phyloP scores from a whole-genome alignment of 805 yeast genomes.

The Kodamaea kakaduensis region DNA sequence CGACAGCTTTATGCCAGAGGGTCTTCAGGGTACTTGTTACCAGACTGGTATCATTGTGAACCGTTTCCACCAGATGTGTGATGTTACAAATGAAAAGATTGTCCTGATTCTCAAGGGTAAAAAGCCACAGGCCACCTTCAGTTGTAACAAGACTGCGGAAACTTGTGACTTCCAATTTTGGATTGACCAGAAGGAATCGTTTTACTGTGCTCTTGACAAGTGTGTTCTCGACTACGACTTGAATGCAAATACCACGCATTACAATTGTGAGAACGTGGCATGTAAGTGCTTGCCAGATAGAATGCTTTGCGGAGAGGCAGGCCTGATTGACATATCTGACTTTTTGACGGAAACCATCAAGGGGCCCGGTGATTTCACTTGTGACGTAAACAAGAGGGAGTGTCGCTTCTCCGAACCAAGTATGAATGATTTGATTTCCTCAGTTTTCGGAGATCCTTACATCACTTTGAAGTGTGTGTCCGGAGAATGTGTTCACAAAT shows the following conservation, averaged over 20 bases:
- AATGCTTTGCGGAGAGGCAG: conserved; percentile 90
- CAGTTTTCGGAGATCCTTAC: conserved; percentile 92
- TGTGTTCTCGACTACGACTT: conserved; percentile 71
- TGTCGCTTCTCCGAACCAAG: conserved; percentile 92
- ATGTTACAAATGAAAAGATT: conserved; percentile 87
- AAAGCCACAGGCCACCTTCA: conserved; percentile 87
- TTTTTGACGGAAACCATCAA: conserved; percentile 82
- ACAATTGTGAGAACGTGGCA: conserved; percentile 70
- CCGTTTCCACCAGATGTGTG: conserved; percentile 84
- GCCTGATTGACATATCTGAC: conserved; percentile 92
- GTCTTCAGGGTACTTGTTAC: conserved; percentile 83
- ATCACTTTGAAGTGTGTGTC: conserved; percentile 77
- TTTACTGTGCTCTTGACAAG: conserved; percentile 76
- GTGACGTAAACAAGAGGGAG: conserved; percentile 57
- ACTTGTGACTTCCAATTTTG: conserved; percentile 91
- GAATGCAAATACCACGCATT: conserved; percentile 61
- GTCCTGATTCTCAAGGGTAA: conserved; percentile 73
- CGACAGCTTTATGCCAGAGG: conserved; percentile 83
- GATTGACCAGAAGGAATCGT: conserved; percentile 88
- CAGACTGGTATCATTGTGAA: conserved; percentile 79
- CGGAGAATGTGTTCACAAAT: conserved; percentile 89
- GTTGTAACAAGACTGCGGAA: conserved; percentile 66
- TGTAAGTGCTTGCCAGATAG: conserved; percentile 90
- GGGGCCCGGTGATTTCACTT: conserved; percentile 91
- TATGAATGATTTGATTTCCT: conserved; percentile 85